phyloP scores from a whole-genome alignment of 1,284 basidiomycete genomes.

The Coniophora puteana region DNA sequence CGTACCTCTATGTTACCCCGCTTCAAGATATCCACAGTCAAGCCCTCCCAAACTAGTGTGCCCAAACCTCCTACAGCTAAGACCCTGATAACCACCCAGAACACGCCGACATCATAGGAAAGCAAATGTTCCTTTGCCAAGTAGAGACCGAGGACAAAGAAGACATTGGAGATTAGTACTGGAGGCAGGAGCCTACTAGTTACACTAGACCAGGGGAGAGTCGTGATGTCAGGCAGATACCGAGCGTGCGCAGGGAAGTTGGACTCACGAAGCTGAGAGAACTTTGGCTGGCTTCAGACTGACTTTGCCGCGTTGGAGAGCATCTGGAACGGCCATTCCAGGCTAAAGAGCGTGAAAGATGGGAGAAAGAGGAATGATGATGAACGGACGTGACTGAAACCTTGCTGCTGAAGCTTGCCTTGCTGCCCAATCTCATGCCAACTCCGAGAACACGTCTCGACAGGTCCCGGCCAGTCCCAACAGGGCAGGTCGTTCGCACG shows the following conservation, averaged over 20 bases:
- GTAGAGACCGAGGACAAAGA: conserved; percentile 60
- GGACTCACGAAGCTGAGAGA: conserved; percentile 51
- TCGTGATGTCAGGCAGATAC: not conserved
- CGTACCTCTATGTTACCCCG: conserved; percentile 58
- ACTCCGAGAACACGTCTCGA: conserved; percentile 2
- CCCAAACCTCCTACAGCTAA: conserved; percentile 62
- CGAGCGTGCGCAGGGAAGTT: conserved; percentile 19
- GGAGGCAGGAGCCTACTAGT: conserved; percentile 48
- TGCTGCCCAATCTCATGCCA: too few species aligned
- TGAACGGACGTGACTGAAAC: not conserved
- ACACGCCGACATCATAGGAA: conserved; percentile 60
- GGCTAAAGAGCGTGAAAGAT: conserved; percentile 16
- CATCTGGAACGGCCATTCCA: conserved; percentile 62
- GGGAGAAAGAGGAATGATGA: not conserved
- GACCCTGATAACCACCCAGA: conserved; percentile 70
- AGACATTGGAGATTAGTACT: conserved; percentile 53
- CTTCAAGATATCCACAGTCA: conserved; percentile 48
- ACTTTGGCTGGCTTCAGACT: conserved; percentile 51
- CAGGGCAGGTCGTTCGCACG: conserved; percentile 19
- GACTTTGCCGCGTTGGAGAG: conserved; percentile 66
- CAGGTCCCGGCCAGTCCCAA: conserved; percentile 10
- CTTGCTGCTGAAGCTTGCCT: too few species aligned
- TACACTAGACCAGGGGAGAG: conserved; percentile 31
- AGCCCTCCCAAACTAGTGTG: conserved; percentile 52
- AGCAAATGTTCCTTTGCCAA: conserved; percentile 63